phyloP scores from a whole-genome alignment of 345 rosid genomes.

The Barbarea vulgaris region DNA sequence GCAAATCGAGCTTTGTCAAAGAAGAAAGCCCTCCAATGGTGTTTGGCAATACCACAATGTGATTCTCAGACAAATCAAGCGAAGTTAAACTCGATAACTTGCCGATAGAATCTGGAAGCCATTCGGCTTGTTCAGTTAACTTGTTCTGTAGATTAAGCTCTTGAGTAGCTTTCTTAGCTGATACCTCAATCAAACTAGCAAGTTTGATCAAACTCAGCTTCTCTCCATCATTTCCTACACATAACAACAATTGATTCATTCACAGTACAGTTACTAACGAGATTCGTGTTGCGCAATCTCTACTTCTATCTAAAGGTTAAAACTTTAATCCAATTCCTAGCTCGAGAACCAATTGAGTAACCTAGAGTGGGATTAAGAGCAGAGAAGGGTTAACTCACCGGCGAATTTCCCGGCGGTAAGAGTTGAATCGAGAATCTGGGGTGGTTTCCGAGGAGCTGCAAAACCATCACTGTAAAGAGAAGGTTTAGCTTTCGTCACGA shows the following conservation, averaged over 20 bases:
- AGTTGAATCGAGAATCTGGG: conserved; percentile 66
- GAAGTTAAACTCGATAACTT: conserved; percentile 67
- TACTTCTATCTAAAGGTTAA: neutral
- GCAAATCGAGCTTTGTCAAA: conserved; percentile 74
- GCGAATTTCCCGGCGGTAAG: conserved; percentile 52
- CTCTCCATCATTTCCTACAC: conserved; percentile 79
- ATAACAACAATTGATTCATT: conserved; percentile 30
- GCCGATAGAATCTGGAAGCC: conserved; percentile 96
- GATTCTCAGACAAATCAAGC: conserved; percentile 82
- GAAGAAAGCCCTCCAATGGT: conserved; percentile 84
- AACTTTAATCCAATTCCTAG: conserved; percentile 5
- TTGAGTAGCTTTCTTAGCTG: conserved; percentile 73
- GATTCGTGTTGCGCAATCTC: neutral
- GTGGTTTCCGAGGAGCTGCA: conserved; percentile 45
- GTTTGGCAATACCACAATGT: conserved; percentile 66
- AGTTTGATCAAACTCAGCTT: conserved; percentile 88
- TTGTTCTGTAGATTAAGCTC: conserved; percentile 80
- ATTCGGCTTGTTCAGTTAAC: conserved; percentile 78
- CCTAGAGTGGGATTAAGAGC: neutral
- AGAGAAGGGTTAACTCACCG: conserved; percentile 45
- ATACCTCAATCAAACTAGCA: conserved; percentile 86
- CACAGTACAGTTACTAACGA: conserved; percentile 4
- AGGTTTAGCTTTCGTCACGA: conserved; percentile 59
- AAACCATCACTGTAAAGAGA: conserved; percentile 54
- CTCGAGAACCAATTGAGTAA: conserved; percentile 5